These are phyloP conservation scores for Skeletonema marinoi DNA, from an alignment of 108 stramenopile species.

Conservation along the genomic window DNA sequence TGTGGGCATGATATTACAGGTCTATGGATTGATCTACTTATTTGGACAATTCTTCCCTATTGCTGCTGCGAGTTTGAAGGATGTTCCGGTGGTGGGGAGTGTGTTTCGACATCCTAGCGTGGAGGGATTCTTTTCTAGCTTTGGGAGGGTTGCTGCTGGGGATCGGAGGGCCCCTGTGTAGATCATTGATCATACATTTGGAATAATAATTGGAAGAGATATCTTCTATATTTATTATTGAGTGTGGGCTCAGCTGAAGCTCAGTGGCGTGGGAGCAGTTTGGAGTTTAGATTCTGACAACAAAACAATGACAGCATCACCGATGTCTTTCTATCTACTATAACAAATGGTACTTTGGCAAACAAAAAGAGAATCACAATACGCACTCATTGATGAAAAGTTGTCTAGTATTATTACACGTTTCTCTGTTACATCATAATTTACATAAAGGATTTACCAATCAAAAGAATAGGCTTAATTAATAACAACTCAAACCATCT, in stretches of 20 bases:
- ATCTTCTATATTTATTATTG: neutral
- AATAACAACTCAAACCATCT: neutral
- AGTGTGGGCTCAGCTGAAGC: neutral
- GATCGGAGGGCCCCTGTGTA: constrained; percentile 43
- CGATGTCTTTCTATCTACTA: too few relatives aligned
- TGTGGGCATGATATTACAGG: constrained; percentile 81
- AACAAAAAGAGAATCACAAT: too few relatives aligned
- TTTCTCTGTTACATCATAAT: too few relatives aligned
- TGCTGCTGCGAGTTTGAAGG: constrained; percentile 80
- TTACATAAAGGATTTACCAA: neutral
- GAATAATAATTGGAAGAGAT: neutral
- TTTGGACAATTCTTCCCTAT: constrained; percentile 95
- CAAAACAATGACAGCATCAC: neutral
- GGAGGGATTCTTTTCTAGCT: constrained; percentile 77
- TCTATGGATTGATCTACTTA: constrained; percentile 87
- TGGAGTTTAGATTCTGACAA: neutral
- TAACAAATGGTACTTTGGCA: too few relatives aligned
- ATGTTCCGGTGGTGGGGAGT: constrained; percentile 80
- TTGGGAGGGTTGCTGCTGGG: constrained; percentile 47
- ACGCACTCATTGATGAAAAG: too few relatives aligned
- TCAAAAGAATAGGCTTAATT: neutral
- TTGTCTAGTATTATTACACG: too few relatives aligned
- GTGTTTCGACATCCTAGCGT: constrained; percentile 70
- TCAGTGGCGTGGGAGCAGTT: neutral
- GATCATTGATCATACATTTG: neutral